phyloP scores from a whole-genome alignment of 345 rosid species.

The Moricandia arvensis region DNA sequence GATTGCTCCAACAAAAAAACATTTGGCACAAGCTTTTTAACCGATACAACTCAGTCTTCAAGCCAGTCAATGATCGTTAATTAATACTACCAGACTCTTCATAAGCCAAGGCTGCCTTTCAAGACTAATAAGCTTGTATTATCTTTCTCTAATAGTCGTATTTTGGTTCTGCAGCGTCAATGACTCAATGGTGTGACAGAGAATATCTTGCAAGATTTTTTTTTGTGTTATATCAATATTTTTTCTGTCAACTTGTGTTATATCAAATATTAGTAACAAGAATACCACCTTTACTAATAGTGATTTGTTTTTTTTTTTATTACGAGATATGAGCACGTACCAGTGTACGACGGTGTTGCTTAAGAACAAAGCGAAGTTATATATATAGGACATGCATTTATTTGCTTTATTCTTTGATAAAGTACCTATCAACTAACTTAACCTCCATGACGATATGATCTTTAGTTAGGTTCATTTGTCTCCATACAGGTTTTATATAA shows the following conservation, averaged over 20 bases:
- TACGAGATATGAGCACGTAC: neutral
- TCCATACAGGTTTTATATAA: neutral
- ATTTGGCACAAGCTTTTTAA: neutral
- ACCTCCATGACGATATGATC: conserved; percentile 9
- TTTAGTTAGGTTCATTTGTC: conserved; percentile 11
- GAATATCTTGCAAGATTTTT: neutral
- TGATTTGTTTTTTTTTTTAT: neutral
- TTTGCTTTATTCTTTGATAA: conserved; percentile 24
- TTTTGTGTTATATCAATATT: neutral
- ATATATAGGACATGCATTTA: neutral
- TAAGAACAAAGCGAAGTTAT: conserved; percentile 28
- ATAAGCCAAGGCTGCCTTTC: neutral
- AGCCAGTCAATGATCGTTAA: neutral
- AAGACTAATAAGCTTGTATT: neutral
- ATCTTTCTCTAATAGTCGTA: neutral
- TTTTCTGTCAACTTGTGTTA: too few relatives aligned
- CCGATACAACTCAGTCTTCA: neutral
- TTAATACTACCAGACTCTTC: neutral
- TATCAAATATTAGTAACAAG: neutral
- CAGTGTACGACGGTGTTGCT: conserved; percentile 12
- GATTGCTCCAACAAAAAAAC: too few relatives aligned
- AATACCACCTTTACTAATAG: neutral
- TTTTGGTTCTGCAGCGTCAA: neutral
- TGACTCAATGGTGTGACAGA: neutral
- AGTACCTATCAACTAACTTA: conserved; percentile 32